A percentile compares a stretch with the other conserved stretches of the same genome.
phyloP scores from a whole-genome alignment of 805 yeast species.

The Sugiyamaella boreocaroliniensis region DNA sequence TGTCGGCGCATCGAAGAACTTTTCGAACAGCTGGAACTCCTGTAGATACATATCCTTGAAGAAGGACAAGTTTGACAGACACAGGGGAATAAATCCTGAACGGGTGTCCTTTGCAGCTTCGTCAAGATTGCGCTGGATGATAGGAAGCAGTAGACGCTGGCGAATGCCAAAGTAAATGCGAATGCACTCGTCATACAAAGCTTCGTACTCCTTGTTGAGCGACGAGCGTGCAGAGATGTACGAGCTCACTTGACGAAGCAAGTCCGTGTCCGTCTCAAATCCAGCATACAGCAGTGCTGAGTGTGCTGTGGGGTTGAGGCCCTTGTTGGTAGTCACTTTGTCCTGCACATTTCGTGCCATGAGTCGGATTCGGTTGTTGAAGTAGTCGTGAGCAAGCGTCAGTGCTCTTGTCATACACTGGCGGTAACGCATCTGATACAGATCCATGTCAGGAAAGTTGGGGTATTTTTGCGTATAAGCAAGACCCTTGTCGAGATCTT shows the following conservation, averaged over 20 bases:
- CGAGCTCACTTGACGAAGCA: conserved; percentile 32
- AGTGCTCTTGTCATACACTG: conserved; percentile 80
- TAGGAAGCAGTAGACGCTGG: conserved; percentile 39
- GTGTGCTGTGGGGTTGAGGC: conserved; percentile 38
- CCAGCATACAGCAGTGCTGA: conserved; percentile 64
- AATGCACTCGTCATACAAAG: conserved; percentile 60
- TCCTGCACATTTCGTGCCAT: conserved; percentile 17
- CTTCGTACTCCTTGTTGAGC: conserved; percentile 50
- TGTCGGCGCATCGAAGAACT: conserved; percentile 32
- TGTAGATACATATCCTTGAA: conserved; percentile 53
- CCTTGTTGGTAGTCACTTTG: conserved; percentile 18
- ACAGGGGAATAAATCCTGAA: neutral
- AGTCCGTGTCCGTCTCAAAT: conserved; percentile 43
- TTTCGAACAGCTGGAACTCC: conserved; percentile 54
- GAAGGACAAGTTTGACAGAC: conserved; percentile 44
- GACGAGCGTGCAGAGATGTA: conserved; percentile 36
- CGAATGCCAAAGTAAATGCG: conserved; percentile 58
- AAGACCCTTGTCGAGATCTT: conserved; percentile 60
- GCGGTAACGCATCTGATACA: conserved; percentile 64
- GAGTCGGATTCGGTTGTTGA: conserved; percentile 36
- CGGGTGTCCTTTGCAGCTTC: conserved; percentile 40
- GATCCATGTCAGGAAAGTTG: conserved; percentile 62
- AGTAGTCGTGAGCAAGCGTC: conserved; percentile 64
- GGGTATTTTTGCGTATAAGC: conserved; percentile 48
- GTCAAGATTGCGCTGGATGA: conserved; percentile 36